Percentiles rank a stretch among this genome's conserved stretches.
phyloP scores from a whole-genome alignment of 1,284 basidiomycete genomes.

The Ustilago crameri region DNA sequence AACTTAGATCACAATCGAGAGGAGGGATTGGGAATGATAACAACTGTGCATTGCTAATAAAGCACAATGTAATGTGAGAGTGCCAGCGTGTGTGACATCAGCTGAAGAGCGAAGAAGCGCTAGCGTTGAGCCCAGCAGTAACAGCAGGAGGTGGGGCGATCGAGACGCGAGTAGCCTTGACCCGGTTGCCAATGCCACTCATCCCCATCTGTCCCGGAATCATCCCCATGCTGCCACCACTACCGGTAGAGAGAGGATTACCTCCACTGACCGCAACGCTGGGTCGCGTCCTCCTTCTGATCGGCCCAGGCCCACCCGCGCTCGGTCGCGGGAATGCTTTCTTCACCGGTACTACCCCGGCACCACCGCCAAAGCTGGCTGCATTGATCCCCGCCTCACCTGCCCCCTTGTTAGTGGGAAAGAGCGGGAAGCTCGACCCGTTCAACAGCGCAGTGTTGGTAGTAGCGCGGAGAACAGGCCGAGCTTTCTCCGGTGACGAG shows the following conservation, averaged over 20 bases:
- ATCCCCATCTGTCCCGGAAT: constrained; percentile 17
- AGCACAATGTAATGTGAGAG: too few species aligned
- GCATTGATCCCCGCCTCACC: too few species aligned
- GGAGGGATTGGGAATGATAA: too few species aligned
- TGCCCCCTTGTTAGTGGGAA: background rate
- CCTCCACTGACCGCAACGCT: constrained; percentile 17
- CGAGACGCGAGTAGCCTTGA: constrained; percentile 26
- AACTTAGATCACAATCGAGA: background rate
- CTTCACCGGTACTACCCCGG: constrained; percentile 14
- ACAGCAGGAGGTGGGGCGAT: background rate
- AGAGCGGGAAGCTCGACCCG: constrained; percentile 13
- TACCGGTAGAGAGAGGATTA: background rate
- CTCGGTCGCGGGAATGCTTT: constrained; percentile 41
- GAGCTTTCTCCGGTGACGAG: constrained; percentile 6
- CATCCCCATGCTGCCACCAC: background rate
- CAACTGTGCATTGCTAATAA: too few species aligned
- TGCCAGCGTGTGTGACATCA: too few species aligned
- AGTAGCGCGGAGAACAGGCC: background rate
- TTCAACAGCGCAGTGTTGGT: constrained; percentile 15
- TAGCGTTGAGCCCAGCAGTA: background rate
- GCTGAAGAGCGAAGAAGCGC: background rate
- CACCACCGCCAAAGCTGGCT: too few species aligned
- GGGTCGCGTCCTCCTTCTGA: constrained; percentile 13
- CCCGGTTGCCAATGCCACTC: constrained; percentile 25
- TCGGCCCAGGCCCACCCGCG: constrained; percentile 41